Base-by-base conservation (phyloP, 345 rosid species). In the Eucalyptus tenuipes region DNA sequence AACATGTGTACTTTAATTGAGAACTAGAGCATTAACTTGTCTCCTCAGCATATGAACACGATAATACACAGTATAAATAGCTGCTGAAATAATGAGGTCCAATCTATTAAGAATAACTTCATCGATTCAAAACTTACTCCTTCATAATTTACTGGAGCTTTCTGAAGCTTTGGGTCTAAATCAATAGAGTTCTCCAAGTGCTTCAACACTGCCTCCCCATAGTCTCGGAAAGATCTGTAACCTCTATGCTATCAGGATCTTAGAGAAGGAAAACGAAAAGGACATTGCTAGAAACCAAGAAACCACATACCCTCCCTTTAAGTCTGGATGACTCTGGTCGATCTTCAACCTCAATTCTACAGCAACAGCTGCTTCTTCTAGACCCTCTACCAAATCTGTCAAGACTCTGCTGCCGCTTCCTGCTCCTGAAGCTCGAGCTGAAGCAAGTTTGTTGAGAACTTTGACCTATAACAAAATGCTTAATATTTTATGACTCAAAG, bases 311-410 rank as follows among this genome's bases (percentile, higher is more conserved):
- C 97, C 93, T 95, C 99, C 99, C 94, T 96, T 95, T 75, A 97
- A 96, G 92, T 96, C 99, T 13, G 96, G 89, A 90, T 98, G 99
- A 90, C 89, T 94, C 92, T 95, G 99, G 86, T 95, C 87, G 50
- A 98, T 97, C 92, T 98, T 98, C 55, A 98, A 91, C 91, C 99
- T 94, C 91, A 98, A 88, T 90, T 98, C 99, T 88, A 93, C 91
- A 79, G 98, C 96, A 57, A 97, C 90, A 79, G 80, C 94, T 49
- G 98, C 97, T 90, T 98, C 99, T 82, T 94, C 94, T n/a, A 97
- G 93, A 66, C 97, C 96, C 44, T 93, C 97, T 55, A 98, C 93
- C 87, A 98, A 95, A 89, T 96, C 96, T 40, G 97, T 97, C 93
- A 97, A 92, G 85, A 96, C 99, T 92, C 93, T 94, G 94, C 99